These are phyloP conservation scores for Diddensiella santjacobensis DNA, from an alignment of 805 yeast species.

Conservation along the genomic window DNA sequence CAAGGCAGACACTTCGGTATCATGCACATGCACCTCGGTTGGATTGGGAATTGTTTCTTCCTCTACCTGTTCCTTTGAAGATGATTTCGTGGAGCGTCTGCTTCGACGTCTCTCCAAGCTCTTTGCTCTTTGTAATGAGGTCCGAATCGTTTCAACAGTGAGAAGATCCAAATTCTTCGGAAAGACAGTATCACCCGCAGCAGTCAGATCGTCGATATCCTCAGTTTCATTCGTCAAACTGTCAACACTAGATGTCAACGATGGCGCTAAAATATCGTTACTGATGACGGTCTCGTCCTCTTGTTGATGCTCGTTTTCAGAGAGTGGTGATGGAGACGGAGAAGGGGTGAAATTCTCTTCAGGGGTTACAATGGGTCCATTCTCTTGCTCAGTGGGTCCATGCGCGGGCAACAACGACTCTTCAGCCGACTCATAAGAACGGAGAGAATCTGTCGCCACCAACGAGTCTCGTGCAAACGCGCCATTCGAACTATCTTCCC, in stretches of 20 bases:
- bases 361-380: not conserved
- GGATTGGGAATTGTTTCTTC: constrained; percentile 32
- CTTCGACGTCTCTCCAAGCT: constrained; percentile 34
- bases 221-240: constrained; percentile 13
- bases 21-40: constrained; percentile 27
- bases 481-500: not conserved
- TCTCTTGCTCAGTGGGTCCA: constrained; percentile 1
- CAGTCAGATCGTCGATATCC: constrained; percentile 20
- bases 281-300: not conserved
- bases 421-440: not conserved
- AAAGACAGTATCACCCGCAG: constrained; percentile 33
- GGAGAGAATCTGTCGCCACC: not conserved
- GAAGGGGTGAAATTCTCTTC: not conserved
- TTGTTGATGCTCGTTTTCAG: not conserved
- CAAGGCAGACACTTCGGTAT: constrained; percentile 1
- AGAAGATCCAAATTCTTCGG: constrained; percentile 32
- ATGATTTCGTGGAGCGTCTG: constrained; percentile 20
- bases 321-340: not conserved
- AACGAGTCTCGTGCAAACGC: not conserved
- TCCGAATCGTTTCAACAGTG: constrained; percentile 33
- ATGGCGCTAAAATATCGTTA: constrained; percentile 8
- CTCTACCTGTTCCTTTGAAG: constrained; percentile 8
- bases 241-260: constrained; percentile 17
- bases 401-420: not conserved
- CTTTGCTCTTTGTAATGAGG: constrained; percentile 34